Percentiles rank a stretch among this genome's conserved stretches.
Conservation (phyloP, 768 basidiomycete species). For the Pulveroboletus ravenelii region DNA sequence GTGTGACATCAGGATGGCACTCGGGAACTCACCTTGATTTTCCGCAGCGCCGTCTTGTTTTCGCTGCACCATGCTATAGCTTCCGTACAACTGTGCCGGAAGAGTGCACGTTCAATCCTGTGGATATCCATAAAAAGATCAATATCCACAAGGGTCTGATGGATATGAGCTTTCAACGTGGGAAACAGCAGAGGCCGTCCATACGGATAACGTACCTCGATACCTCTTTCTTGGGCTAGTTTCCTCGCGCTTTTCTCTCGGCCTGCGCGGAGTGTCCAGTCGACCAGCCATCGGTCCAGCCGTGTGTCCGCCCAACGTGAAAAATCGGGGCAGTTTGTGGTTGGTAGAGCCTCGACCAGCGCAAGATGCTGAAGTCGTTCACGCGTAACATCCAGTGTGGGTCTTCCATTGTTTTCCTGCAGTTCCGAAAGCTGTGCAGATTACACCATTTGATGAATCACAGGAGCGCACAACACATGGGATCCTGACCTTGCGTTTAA, state of each 20-base stretch:
- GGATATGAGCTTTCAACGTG: slow-evolving; percentile 17
- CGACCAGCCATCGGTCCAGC: slow-evolving; percentile 86
- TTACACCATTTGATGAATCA: slow-evolving; percentile 15
- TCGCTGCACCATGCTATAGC: slow-evolving; percentile 95
- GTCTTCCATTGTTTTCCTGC: slow-evolving; percentile 40
- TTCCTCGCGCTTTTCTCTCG: slow-evolving; percentile 71
- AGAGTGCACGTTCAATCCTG: slow-evolving; percentile 79
- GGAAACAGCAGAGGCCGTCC: slow-evolving; percentile 9
- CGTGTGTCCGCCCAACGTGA: slow-evolving; percentile 74
- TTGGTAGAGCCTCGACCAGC: slow-evolving; percentile 52
- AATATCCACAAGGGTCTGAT: slow-evolving; percentile 81
- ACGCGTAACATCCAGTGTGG: slow-evolving; percentile 70
- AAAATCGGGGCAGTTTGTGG: slow-evolving; percentile 52
- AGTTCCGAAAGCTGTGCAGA: slow-evolving; percentile 45
- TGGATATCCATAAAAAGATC: slow-evolving; percentile 87
- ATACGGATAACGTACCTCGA: slow-evolving; percentile 58
- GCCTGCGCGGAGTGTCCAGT: slow-evolving; percentile 83
- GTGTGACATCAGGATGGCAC: slow-evolving; percentile 6
- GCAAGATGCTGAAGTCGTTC: slow-evolving; percentile 73
- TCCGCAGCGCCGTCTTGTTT: slow-evolving; percentile 88
- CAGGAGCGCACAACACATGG: slow-evolving; percentile 16
- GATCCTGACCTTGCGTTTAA: slow-evolving; percentile 78
- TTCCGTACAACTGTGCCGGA: slow-evolving; percentile 73
- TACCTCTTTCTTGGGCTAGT: slow-evolving; percentile 70
- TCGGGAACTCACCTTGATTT: slow-evolving; percentile 63